Evolutionary conservation across 805 yeast genomes (phyloP).

Genomic region (Ogataea glucozyma): DNA sequence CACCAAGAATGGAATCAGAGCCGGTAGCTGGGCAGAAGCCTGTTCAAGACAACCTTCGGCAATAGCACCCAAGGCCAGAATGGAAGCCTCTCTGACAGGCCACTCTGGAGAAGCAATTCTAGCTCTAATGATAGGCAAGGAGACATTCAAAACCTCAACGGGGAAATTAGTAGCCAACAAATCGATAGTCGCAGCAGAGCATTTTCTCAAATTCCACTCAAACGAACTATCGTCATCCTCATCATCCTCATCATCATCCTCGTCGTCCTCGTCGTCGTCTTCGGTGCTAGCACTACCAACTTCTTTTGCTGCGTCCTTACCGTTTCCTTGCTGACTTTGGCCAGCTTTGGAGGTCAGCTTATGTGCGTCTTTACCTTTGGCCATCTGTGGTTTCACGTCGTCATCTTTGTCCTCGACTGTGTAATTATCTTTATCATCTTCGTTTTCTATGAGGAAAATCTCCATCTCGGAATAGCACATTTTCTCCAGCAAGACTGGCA

Average conservation of each 20-base stretch:
- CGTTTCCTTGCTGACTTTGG: conserved; percentile 13
- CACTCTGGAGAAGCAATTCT: conserved; percentile 71
- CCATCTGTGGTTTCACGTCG: conserved; percentile 82
- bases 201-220: conserved; percentile 90
- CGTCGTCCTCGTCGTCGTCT: conserved; percentile 54
- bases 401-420: conserved; percentile 78
- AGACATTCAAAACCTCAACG: conserved; percentile 59
- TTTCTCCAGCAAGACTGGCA: conserved; percentile 76
- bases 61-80: conserved; percentile 92
- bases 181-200: conserved; percentile 92
- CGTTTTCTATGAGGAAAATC: conserved; percentile 57
- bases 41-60: conserved; percentile 83
- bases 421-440: conserved; percentile 76
- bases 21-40: conserved; percentile 71
- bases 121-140: conserved; percentile 75
- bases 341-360: conserved; percentile 27
- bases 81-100: conserved; percentile 92
- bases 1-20: conserved; percentile 80
- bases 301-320: conserved; percentile 13
- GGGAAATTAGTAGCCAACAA: conserved; percentile 71
- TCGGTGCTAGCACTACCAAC: too few relatives aligned
- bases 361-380: conserved; percentile 56
- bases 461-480: conserved; percentile 91
- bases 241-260: conserved; percentile 71
- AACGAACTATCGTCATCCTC: conserved; percentile 66